These are phyloP conservation scores for Pezizomycotina sp. DNA, from an alignment of 2,329 filamentous ascomycete genomes.

Conservation along the genomic window DNA sequence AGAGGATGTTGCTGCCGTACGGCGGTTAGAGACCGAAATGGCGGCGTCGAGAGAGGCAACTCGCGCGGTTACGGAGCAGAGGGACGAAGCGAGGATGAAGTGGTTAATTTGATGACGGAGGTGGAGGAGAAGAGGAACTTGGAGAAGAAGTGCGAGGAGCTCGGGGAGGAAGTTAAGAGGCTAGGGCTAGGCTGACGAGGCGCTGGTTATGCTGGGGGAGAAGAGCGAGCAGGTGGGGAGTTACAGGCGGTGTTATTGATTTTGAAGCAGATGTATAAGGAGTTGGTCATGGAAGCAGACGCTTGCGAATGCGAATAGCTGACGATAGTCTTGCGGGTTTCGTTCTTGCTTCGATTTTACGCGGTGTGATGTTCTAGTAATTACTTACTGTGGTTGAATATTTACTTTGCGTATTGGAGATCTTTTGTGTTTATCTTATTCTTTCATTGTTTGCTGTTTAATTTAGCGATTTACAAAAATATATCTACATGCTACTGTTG, in stretches of 20 bases:
- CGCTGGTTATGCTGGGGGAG: constrained; percentile 86
- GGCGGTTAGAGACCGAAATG: constrained; percentile 80
- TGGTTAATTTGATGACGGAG: constrained; percentile 80
- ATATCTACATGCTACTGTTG: too few relatives aligned
- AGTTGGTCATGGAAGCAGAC: constrained; percentile 79
- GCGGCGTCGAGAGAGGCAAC: constrained; percentile 78
- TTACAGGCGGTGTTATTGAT: constrained; percentile 75
- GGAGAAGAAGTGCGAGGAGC: constrained; percentile 41
- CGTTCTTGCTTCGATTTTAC: too few relatives aligned
- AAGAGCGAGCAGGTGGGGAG: constrained; percentile 94
- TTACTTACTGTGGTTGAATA: too few relatives aligned
- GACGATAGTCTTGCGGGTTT: too few relatives aligned
- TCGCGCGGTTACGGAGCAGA: constrained; percentile 58
- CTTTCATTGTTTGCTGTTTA: too few relatives aligned
- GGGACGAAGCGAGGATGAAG: constrained; percentile 86
- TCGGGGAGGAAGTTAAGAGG: constrained; percentile 52
- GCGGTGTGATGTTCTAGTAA: too few relatives aligned
- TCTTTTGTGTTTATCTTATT: too few relatives aligned
- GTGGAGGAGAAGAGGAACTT: constrained; percentile 51
- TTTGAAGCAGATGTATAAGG: constrained; percentile 90
- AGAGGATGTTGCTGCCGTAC: constrained; percentile 86
- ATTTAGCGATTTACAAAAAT: too few relatives aligned
- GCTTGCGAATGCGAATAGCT: too few relatives aligned
- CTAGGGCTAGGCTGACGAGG: constrained; percentile 70
- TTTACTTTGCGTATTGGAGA: too few relatives aligned